Base-by-base conservation (phyloP, 169 alveolate species). In the Plasmodium cynomolgi region DNA sequence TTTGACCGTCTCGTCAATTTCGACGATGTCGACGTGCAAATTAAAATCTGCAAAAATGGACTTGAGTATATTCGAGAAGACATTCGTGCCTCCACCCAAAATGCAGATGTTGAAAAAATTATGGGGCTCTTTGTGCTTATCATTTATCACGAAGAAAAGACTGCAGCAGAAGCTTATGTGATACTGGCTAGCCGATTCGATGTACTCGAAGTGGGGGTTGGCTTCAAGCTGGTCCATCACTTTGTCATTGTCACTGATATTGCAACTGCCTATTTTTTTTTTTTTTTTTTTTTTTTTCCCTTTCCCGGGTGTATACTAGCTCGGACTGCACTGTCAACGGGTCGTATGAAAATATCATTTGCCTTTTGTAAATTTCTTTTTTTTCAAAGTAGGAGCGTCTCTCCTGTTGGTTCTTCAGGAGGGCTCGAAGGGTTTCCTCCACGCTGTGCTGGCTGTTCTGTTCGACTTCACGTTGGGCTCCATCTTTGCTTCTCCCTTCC, bases 321-420 rank as follows among this genome's bases (percentile, higher is more conserved):
- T 96, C 97, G 11, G 97, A 95, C 44, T 96, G 97, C 7, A 96
- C 96, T 9, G 96, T 94, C 58, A 95, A 95, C 2, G 97, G 97
- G 71, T 94, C 95, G 81, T 92, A 95, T 1, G 97, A 92, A 75
- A 96, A 96, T n/a, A 96, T 95, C 96, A 96, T 93, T 92, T 96
- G 97, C 54, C 97, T 86, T 37, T 91, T 90, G 62, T 91, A 80
- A 54, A 96, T 85, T 26, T 93, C 95, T 83, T 72, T 83, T 7
- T 74, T 47, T 47, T 68, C 23, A 37, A 91, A 91, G 72, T 91
- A 91, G 20, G 6, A 44, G 26, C 75, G 50, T 29, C 75, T 91
- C 34, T 91, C 95, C 26, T 50, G 41, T 62, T 62, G 41, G 58
- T 81, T 90, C n/a, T 68, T 37, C 13, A 29, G 23, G 17, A 75